Evolutionary conservation across 257 asterid species (phyloP), one percentile per base, ranked within the genome.

Genomic region (Craterostigma plantagineum): DNA sequence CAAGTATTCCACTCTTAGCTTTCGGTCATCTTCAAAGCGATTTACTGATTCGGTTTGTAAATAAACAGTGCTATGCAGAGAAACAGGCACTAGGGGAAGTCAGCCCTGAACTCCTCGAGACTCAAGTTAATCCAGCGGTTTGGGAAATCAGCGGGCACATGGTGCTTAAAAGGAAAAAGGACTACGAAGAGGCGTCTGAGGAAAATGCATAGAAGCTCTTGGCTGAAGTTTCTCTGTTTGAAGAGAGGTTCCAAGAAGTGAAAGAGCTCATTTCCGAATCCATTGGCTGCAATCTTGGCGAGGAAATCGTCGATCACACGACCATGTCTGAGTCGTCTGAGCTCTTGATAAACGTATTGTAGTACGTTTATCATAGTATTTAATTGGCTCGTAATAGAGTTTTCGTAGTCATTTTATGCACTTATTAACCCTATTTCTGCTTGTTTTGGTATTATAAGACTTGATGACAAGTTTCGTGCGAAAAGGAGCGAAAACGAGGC

Each of bases 101-200:
- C 56, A 79, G 71, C 13, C n/a, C 76, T 0, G 95, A 79, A 80
- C 79, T 87, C 40, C 90, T 87, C 1, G 92, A 87, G 50, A 87
- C 97, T 15, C 97, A 87, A 68, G 97, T 87, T 9, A 87, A 87
- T 61, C 97, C 97, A 1, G 95, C 93, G 0, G 98, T 87, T 9
- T 82, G 98, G 98, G 98, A 87, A 71, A 82, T 87, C 7, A 87
- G 98, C 39, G 98, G 98, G 23, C 98, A 87, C 47, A 87, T 87
- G 90, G 95, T 87, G 11, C 56, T 87, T 60, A 87, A 87, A 56
- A 66, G 95, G 38, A 87, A 82, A 80, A 47, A 69, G 60, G 98
- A 87, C 43, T 87, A 73, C 14, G 93, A 82, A 38, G 92, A 51
- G 18, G 98, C 98, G 14, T 67, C 86, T 0, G 92, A 82, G 63